Conservation (phyloP, 2,329 filamentous ascomycete species). For the Periglandula ipomoeae region DNA sequence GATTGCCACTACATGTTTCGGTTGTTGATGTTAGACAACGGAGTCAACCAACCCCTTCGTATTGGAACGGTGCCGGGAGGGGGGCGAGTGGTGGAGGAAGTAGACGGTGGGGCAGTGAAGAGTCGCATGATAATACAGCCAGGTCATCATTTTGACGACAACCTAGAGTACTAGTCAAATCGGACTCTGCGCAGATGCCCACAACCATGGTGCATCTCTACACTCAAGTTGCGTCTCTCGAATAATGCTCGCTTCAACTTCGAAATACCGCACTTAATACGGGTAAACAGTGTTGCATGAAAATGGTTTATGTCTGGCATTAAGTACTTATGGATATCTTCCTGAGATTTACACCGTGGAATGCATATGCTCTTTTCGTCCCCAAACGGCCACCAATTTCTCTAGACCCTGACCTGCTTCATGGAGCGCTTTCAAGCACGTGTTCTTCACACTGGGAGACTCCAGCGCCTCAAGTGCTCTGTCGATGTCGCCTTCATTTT, state of each 20-base stretch:
- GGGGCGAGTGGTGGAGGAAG: no score
- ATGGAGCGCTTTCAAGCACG: conserved; percentile 9
- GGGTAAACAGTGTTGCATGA: background rate
- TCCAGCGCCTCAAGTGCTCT: conserved; percentile 7
- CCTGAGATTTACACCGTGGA: background rate
- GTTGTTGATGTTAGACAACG: no score
- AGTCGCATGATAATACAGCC: no score
- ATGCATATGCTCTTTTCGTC: conserved; percentile 9
- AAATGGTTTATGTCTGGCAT: background rate
- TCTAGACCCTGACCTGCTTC: conserved; percentile 8
- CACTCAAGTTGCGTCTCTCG: no score
- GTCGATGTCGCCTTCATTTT: conserved; percentile 4
- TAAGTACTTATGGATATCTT: background rate
- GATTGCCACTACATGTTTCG: background rate
- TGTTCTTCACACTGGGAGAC: conserved; percentile 5
- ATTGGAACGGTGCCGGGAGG: no score
- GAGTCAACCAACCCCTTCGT: no score
- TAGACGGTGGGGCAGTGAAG: no score
- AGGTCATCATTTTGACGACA: no score
- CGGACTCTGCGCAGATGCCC: no score
- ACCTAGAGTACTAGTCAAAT: no score
- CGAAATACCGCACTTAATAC: background rate
- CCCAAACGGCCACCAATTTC: conserved; percentile 10
- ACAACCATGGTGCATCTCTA: no score
- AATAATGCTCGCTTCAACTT: background rate